Evolutionary conservation across 2,329 filamentous ascomycete species (phyloP), one percentile per base, ranked within the genome.

Genomic region (Paramyrothecium roridum): DNA sequence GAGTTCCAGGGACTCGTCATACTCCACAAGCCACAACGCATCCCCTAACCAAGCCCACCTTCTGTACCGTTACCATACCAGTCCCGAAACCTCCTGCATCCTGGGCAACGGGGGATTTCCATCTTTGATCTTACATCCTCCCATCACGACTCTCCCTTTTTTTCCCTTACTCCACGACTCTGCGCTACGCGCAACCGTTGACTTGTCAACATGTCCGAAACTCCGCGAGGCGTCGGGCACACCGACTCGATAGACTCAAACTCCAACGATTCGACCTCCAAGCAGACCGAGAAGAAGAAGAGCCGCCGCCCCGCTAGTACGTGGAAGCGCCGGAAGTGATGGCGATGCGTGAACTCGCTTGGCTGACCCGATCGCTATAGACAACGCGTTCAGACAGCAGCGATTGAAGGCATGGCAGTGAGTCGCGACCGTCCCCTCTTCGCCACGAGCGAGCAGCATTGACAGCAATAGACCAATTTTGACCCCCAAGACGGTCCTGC

Each of bases 371-470:
- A n/a, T 48, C 20, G 52, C 55, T 40, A 57, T 68, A 96, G 91
- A 98, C 77, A 98, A 93, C 57, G 95, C 95, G 12, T 99, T 98
- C 72, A 85, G 95, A 66, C 95, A 99, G 72, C 95, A 99, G 76
- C 87, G 95, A 70, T 77, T 99, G 73, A 97, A 98, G 77, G 95
- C 95, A 78, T 99, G 95, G 95, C 95, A 99, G 89, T 96, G 80
- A 75, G 91, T 67, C 17, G 20, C 52, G 55, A 30, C 54, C 54
- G 34, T 54, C 21, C 45, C 20, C 40, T 30, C 10, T n/a, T 43
- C 52, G 46, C 49, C 56, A 53, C 26, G 26, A 30, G 26, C 26
- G 26, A 30, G 26, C 12, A 45, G 17, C 59, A 63, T 77, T 80
- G 67, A 80, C 72, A 54, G 59, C 63, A 19, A 63, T 68, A 95